A percentile compares a stretch with the other conserved stretches of the same genome.
Conservation (phyloP, 805 yeast species). For the Nakazawaea laoshanensis region DNA sequence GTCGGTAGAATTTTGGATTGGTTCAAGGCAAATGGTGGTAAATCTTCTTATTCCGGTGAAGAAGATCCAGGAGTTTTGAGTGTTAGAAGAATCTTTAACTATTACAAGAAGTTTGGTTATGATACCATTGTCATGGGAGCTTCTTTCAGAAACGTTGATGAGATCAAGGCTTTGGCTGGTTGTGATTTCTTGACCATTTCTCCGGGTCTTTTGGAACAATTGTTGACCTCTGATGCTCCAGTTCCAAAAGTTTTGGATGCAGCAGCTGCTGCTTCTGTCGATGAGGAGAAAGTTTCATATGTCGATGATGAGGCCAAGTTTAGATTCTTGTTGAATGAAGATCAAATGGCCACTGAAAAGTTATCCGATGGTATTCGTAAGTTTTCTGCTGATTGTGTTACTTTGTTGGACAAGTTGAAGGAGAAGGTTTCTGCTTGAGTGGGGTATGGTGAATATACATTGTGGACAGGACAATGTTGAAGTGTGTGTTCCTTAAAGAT, state of each 20-base stretch:
- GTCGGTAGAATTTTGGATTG: conserved; percentile 99
- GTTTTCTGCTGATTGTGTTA: conserved; percentile 87
- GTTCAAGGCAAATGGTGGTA: conserved; percentile 92
- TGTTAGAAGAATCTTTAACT: conserved; percentile 85
- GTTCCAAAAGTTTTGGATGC: conserved; percentile 82
- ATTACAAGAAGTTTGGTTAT: conserved; percentile 95
- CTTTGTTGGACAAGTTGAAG: conserved; percentile 63
- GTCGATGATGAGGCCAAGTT: conserved; percentile 81
- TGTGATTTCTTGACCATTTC: conserved; percentile 93
- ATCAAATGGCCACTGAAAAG: conserved; percentile 98
- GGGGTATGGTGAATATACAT: not conserved
- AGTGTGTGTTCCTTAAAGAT: no score
- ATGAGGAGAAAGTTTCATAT: conserved; percentile 65
- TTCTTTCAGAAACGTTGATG: conserved; percentile 95
- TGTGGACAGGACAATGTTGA: no score
- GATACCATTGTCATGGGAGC: conserved; percentile 99
- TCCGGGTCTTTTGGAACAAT: conserved; percentile 85
- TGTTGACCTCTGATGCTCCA: conserved; percentile 64
- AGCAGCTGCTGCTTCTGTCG: conserved; percentile 44
- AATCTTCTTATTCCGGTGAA: conserved; percentile 61
- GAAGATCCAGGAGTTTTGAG: conserved; percentile 95
- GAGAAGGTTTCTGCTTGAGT: conserved; percentile 38
- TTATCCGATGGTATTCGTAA: conserved; percentile 96
- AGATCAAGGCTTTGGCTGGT: conserved; percentile 95
- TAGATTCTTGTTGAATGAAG: conserved; percentile 90